Evolutionary conservation across 805 yeast genomes (phyloP), one percentile per base, ranked within the genome.

Genomic region (Myxozyma melibiosi): DNA sequence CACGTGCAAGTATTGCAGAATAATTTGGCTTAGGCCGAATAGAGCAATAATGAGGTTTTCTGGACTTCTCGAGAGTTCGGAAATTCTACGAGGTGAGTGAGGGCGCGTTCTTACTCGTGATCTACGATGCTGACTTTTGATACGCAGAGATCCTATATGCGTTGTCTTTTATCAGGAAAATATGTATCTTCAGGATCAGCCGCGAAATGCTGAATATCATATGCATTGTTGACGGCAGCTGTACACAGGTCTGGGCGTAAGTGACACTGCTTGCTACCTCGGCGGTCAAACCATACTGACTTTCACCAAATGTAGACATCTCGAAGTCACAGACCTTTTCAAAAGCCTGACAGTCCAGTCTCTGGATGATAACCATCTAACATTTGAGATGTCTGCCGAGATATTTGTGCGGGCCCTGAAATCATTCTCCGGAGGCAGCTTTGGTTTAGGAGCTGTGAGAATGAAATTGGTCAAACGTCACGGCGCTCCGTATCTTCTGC

Each of bases 231-330:
- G 65, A 63, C 38, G 38, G 40, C 27, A 74, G 77, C 42, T 86
- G 84, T 56, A 88, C 90, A 1, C 88, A 84, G 60, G 80, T 83
- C 1, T 86, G 90, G 89, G 47, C 50, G 63, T 59, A 52, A n/a
- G 63, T 40, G 11, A 9, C 35, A 14, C 20, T 20, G 14, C 25
- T 38, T 18, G 11, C n/a, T 18, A 18, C 27, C 14, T 2, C 22
- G 35, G 14, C 11, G 18, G 5, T 7, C 27, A 20, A 14, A 30
- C 2, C 5, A 30, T 24, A 8, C 25, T 25, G 16, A 25, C 14
- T n/a, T 24, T 5, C 3, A 4, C 24, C 24, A 11, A 30, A n/a
- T 13, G 13, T 24, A 55, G 59, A n/a, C 46, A 39, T 16, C 42
- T 58, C n/a, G 58, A 55, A n/a, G 38, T 41, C 8, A 34, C 34